A percentile compares a stretch with the other conserved stretches of the same genome.
phyloP scores from a whole-genome alignment of 2,329 filamentous ascomycete species.

The Curvularia sp. region DNA sequence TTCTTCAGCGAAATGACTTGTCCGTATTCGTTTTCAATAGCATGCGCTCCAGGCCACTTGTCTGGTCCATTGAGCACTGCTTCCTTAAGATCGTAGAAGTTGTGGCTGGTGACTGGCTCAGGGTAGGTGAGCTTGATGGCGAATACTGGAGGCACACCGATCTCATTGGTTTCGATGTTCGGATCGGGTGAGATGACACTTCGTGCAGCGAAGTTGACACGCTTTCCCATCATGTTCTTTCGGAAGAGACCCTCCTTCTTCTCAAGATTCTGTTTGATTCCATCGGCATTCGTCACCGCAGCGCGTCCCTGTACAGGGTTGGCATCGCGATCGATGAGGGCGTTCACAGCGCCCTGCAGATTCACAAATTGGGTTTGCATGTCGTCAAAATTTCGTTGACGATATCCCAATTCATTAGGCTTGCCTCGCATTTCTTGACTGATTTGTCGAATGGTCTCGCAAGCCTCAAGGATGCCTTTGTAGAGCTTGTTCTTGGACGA shows the following conservation, averaged over 20 bases:
- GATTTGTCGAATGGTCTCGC: constrained; percentile 75
- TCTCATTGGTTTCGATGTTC: constrained; percentile 98
- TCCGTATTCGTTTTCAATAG: constrained; percentile 95
- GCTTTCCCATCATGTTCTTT: constrained; percentile 99
- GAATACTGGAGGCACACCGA: constrained; percentile 97
- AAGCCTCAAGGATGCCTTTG: constrained; percentile 80
- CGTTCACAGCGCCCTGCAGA: constrained; percentile 88
- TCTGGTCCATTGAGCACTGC: constrained; percentile 94
- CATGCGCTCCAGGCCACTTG: constrained; percentile 91
- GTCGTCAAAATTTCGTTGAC: constrained; percentile 71
- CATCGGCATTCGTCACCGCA: constrained; percentile 81
- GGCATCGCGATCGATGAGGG: constrained; percentile 87
- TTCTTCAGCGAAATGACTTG: constrained; percentile 86
- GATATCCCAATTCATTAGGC: constrained; percentile 49
- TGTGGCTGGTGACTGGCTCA: constrained; percentile 95
- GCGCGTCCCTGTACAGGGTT: constrained; percentile 82
- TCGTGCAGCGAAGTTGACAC: constrained; percentile 96
- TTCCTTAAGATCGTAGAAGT: constrained; percentile 93
- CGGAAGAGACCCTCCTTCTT: constrained; percentile 99
- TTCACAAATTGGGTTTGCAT: constrained; percentile 82
- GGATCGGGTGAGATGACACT: constrained; percentile 98
- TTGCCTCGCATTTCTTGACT: constrained; percentile 69
- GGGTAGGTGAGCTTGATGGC: constrained; percentile 95
- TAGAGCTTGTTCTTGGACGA: constrained; percentile 88
- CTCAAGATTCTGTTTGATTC: constrained; percentile 96